Evolutionary conservation across 768 basidiomycete genomes (phyloP), one percentile per base, ranked within the genome.

Genomic region (Filobasidium floriforme): DNA sequence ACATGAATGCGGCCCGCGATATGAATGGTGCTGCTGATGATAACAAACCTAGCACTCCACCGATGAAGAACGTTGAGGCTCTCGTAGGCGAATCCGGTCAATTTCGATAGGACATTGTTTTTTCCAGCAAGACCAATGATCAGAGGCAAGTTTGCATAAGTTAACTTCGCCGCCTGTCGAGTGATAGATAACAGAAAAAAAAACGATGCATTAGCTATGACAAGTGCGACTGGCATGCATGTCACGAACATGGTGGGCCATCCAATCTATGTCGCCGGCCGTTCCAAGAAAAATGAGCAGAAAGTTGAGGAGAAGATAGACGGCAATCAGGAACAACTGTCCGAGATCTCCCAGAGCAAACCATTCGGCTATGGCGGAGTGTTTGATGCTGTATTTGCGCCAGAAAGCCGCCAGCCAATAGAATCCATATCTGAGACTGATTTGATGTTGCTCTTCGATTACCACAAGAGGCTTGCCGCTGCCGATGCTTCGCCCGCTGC

Each of bases 61-160:
- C 67, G 59, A 28, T 68, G 67, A 3, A 68, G 63, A 11, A 68
- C 67, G 43, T 68, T 68, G 24, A 68, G 60, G 14, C 62, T 64
- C n/a, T 68, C 67, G 46, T 68, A 68, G 1, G 67, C 67, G 22
- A 68, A 68, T 0, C 67, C 67, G 15, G 67, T 65, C 12, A 68
- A 22, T 37, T 63, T 26, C 1, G 41, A 62, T 0, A 63, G 57
- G n/a, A 68, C 60, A 52, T 68, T 68, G 60, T 68, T 68, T 44
- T 68, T 68, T 28, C 67, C 67, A 1, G 67, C 67, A 0, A 68
- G 54, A 4, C 67, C 67, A 51, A 68, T 68, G 44, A 68, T 60
- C 26, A 68, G 67, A 22, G 67, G 67, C 22, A 68, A 41, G 22
- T 68, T 68, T 14, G 67, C 67, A 40, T 68, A 68, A 10, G 67